phyloP scores from a whole-genome alignment of 768 basidiomycete genomes.

The Solioccasus polychromus region DNA sequence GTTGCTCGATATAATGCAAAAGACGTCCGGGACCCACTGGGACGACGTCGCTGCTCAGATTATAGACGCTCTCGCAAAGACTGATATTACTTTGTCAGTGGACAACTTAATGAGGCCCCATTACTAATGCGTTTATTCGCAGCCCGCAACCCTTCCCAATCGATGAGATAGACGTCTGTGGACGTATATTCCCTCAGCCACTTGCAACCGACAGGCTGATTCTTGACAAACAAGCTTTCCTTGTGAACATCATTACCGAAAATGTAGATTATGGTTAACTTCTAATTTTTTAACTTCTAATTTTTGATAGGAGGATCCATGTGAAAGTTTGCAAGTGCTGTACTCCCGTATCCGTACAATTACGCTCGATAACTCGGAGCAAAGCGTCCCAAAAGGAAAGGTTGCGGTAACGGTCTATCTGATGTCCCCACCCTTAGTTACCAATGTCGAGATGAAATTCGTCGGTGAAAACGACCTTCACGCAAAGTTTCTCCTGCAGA shows the following conservation, averaged over 20 bases:
- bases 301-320: constrained; percentile 40
- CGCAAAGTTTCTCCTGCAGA: constrained; percentile 40
- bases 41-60: constrained; percentile 48
- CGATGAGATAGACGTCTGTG: constrained; percentile 38
- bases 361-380: constrained; percentile 24
- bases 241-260: constrained; percentile 44
- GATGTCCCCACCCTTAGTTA: constrained; percentile 40
- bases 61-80: constrained; percentile 43
- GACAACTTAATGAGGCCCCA: background rate
- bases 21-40: constrained; percentile 48
- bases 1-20: constrained; percentile 41
- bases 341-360: constrained; percentile 35
- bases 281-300: background rate
- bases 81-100: constrained; percentile 48
- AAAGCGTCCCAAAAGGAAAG: constrained; percentile 16
- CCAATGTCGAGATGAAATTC: constrained; percentile 22
- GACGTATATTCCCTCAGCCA: constrained; percentile 31
- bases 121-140: constrained; percentile 4
- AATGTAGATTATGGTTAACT: constrained; percentile 12
- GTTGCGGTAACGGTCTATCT: constrained; percentile 30
- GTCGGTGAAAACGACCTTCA: constrained; percentile 19
- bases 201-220: constrained; percentile 46
- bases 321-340: constrained; percentile 50
- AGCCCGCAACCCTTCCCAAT: constrained; percentile 63
- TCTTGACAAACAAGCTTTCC: constrained; percentile 48